Base-by-base conservation (phyloP, 495 filamentous ascomycete genomes). In the Acidiella bohemica region DNA sequence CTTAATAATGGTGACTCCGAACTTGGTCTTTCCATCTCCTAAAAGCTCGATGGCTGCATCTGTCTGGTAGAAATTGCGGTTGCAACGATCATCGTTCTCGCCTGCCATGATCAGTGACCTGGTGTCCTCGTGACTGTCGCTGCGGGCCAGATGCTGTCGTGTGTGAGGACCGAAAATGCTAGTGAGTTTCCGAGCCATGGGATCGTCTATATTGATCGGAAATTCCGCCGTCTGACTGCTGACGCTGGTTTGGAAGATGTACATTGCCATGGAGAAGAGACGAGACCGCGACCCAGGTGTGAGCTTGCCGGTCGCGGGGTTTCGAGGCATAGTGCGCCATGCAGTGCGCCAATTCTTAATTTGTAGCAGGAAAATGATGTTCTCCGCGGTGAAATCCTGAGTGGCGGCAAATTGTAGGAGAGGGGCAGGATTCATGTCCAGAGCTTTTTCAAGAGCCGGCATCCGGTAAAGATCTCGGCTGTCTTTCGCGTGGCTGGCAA, bases 361-460 rank as follows among this genome's bases (percentile, higher is more conserved):
- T 39, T 53, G 49, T 17, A 44, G 41, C 16, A 61, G 46, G 40
- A 61, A 61, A 35, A 61, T 41, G 34, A 58, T 53, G 39, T 59
- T 61, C 26, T 61, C 58, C 25, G 55, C 56, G 7, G 58, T 61
- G 44, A 61, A 59, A 26, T 57, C 54, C 5, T 42, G 40, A 1
- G 32, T 29, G 3, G 58, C 56, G 2, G 56, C 48, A 42, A 47
- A 61, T 5, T 38, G 25, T 14, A 61, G 54, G n/a, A 61, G 48
- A 5, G 49, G 40, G 14, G 55, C 50, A 38, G 56, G 51, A 41
- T 50, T 56, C 18, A 50, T 42, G 21, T 42, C 39, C 16, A 60
- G 47, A 12, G 26, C 35, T 22, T 35, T 46, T 22, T 60, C 58
- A 20, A 61, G 47, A 3, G 54, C 35, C 13, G 46, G 42, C 58